phyloP scores from a whole-genome alignment of 139 green algal species.

The Coelastrella sp. region DNA sequence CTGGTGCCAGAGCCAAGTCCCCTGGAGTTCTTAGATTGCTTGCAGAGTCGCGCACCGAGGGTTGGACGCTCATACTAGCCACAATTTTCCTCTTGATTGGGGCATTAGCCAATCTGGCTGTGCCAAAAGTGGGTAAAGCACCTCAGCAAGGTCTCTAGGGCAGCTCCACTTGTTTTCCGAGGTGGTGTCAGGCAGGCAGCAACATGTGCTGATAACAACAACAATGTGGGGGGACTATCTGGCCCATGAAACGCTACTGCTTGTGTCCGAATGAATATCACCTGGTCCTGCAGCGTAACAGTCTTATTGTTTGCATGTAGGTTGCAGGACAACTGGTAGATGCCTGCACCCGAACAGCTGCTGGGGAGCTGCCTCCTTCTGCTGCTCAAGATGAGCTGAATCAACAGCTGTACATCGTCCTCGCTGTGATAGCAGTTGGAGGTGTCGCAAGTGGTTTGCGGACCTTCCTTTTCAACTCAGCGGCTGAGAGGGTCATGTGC shows the following conservation, averaged over 20 bases:
- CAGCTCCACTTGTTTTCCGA: too few species aligned
- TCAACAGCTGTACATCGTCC: constrained; percentile 48
- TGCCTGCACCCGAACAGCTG: constrained; percentile 53
- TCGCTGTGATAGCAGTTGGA: constrained; percentile 54
- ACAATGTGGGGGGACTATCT: neutral
- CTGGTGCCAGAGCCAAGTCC: constrained; percentile 20
- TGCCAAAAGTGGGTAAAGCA: constrained; percentile 55
- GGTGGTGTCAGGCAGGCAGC: too few species aligned
- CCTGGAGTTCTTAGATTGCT: neutral
- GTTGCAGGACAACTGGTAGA: constrained; percentile 56
- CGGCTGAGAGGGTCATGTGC: constrained; percentile 68
- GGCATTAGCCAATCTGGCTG: constrained; percentile 50
- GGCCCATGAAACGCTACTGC: too few species aligned
- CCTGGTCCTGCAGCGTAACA: too few species aligned
- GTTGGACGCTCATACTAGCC: constrained; percentile 5
- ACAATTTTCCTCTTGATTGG: constrained; percentile 50
- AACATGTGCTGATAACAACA: too few species aligned
- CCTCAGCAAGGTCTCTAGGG: too few species aligned
- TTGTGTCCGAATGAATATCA: too few species aligned
- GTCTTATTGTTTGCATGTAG: too few species aligned
- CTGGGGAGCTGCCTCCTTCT: neutral
- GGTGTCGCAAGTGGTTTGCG: constrained; percentile 50
- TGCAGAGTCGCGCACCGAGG: constrained; percentile 43
- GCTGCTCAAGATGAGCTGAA: constrained; percentile 49
- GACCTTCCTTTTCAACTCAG: constrained; percentile 61